Evolutionary conservation across 257 asterid species (phyloP).

Genomic region (Primulina tabacum): DNA sequence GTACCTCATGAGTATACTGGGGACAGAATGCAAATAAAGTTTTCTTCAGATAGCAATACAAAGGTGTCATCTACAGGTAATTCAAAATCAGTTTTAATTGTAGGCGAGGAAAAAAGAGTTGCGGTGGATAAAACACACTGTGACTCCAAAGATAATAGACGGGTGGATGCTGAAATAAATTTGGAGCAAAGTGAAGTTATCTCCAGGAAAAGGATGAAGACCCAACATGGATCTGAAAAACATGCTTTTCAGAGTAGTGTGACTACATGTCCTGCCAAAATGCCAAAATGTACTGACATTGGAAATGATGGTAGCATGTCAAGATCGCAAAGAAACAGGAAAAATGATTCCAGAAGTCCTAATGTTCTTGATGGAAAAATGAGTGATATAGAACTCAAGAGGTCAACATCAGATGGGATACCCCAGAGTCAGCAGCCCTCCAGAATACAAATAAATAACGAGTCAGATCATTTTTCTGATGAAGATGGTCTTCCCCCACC

Average conservation of each 20-base stretch:
- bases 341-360: conserved; percentile 19
- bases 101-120: conserved; percentile 32
- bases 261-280: conserved; percentile 41
- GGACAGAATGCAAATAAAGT: conserved; percentile 28
- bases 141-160: conserved; percentile 33
- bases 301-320: conserved; percentile 38
- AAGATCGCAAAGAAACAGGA: conserved; percentile 27
- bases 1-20: conserved; percentile 35
- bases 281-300: conserved; percentile 36
- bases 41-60: conserved; percentile 29
- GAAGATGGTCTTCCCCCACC: conserved; percentile 45
- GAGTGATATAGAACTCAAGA: conserved; percentile 27
- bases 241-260: conserved; percentile 31
- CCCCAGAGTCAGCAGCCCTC: conserved; percentile 27
- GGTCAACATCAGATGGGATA: conserved; percentile 30
- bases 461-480: conserved; percentile 30
- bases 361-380: conserved; percentile 26
- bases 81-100: conserved; percentile 33
- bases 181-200: conserved; percentile 31
- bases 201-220: conserved; percentile 41
- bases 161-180: conserved; percentile 31
- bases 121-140: conserved; percentile 37
- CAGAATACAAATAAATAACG: conserved; percentile 23
- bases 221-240: conserved; percentile 45
- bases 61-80: conserved; percentile 37